These are phyloP conservation scores for Solanum gracilifrons DNA, from an alignment of 257 asterid species.

Conservation along the genomic window DNA sequence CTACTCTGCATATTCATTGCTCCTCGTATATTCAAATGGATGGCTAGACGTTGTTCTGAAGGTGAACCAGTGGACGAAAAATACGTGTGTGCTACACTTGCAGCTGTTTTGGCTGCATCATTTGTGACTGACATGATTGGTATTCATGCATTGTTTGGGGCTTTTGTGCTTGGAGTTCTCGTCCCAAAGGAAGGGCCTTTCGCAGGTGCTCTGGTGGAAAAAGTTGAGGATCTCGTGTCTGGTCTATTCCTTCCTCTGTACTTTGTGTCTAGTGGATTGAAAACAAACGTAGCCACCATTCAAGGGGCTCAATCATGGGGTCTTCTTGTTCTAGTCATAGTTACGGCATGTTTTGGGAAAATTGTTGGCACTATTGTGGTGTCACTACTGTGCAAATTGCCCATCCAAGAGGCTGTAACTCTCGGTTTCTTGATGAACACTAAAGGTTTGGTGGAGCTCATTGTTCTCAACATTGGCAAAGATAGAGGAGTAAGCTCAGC, in stretches of 20 bases:
- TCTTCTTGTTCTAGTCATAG: constrained; percentile 56
- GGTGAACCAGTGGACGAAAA: constrained; percentile 70
- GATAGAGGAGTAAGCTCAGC: constrained; percentile 48
- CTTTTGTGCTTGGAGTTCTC: constrained; percentile 67
- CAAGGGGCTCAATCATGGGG: constrained; percentile 73
- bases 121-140: constrained; percentile 61
- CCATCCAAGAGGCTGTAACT: constrained; percentile 45
- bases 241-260: constrained; percentile 70
- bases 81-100: constrained; percentile 49
- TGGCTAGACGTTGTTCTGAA: constrained; percentile 42
- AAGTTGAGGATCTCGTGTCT: constrained; percentile 77
- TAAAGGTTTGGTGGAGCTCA: constrained; percentile 72
- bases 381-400: constrained; percentile 40
- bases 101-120: constrained; percentile 59
- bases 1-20: constrained; percentile 17
- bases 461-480: constrained; percentile 78
- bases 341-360: constrained; percentile 70
- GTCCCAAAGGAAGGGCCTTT: constrained; percentile 79
- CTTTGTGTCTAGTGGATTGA: constrained; percentile 79
- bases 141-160: constrained; percentile 81
- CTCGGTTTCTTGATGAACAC: constrained; percentile 85
- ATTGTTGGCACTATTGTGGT: constrained; percentile 54
- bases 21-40: constrained; percentile 58
- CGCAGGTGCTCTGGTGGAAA: constrained; percentile 69
- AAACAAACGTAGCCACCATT: constrained; percentile 70